phyloP scores from a whole-genome alignment of 2,329 filamentous ascomycete species.

The Ophiostoma triangulosporum region DNA sequence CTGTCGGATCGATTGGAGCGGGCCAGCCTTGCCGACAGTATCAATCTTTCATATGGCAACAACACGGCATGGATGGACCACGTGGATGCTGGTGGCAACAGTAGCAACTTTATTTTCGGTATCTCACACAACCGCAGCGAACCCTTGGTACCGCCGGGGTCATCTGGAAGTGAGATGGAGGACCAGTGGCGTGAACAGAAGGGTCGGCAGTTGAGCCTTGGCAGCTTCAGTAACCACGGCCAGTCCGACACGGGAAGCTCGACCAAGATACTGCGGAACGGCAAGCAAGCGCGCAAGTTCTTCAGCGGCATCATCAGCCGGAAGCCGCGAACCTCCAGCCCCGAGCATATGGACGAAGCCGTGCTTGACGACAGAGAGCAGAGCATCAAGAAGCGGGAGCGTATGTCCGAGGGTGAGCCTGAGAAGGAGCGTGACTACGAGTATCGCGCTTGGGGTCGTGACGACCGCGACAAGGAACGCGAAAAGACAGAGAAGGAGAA shows the following conservation, averaged over 20 bases:
- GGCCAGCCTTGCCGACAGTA: conserved; percentile 24
- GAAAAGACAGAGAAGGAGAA: no score
- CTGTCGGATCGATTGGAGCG: conserved; percentile 37
- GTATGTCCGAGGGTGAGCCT: background rate
- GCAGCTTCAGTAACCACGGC: conserved; percentile 14
- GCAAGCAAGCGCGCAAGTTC: conserved; percentile 28
- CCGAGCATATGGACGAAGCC: conserved; percentile 14
- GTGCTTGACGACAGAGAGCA: background rate
- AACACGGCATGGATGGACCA: conserved; percentile 10
- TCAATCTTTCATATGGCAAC: conserved; percentile 24
- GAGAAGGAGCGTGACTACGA: background rate
- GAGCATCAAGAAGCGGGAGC: background rate
- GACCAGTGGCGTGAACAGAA: conserved; percentile 16
- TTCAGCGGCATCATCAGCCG: conserved; percentile 28
- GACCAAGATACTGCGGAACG: conserved; percentile 24
- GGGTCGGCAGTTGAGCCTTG: conserved; percentile 15
- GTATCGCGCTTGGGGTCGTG: no score
- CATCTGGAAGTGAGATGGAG: conserved; percentile 37
- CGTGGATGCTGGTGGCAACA: conserved; percentile 2
- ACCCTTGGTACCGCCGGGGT: conserved; percentile 27
- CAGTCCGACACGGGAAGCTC: conserved; percentile 22
- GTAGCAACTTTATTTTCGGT: background rate
- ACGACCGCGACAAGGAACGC: no score
- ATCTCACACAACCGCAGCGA: background rate
- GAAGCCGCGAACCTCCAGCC: conserved; percentile 18